Conservation (phyloP, 2,329 filamentous ascomycete species). For the Aspergillus niger region DNA sequence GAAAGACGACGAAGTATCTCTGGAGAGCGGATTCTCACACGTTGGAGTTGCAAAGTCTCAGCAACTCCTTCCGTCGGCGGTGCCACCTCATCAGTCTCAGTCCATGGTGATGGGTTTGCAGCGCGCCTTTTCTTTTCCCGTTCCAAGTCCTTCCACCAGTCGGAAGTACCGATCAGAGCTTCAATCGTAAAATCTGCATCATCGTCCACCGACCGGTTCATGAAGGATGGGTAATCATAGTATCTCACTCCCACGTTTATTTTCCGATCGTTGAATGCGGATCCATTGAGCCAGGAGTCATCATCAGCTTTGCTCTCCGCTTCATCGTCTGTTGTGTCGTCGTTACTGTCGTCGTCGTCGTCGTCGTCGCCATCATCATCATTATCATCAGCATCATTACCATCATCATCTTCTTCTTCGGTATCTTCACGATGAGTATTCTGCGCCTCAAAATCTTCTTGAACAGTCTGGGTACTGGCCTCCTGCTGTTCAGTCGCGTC, state of each 20-base stretch:
- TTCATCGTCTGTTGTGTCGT: not conserved
- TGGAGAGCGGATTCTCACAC: not conserved
- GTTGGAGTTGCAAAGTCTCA: not conserved
- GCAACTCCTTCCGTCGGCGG: not conserved
- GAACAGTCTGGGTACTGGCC: not conserved
- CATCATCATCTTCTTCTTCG: not conserved
- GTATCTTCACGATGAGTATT: not conserved
- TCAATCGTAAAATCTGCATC: not conserved
- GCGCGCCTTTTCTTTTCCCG: not conserved
- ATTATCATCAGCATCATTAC: not conserved
- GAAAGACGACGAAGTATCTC: not conserved
- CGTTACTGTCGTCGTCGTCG: not conserved
- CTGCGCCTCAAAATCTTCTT: not conserved
- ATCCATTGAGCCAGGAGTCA: not conserved
- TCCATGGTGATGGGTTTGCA: not conserved
- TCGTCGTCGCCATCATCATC: not conserved
- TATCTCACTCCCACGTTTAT: not conserved
- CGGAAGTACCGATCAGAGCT: not conserved
- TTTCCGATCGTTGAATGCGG: not conserved
- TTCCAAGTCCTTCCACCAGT: not conserved
- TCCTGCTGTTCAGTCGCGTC: not conserved
- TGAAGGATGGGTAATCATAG: not conserved
- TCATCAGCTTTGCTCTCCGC: not conserved
- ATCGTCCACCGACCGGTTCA: not conserved
- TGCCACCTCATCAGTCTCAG: not conserved